Percentiles rank a stretch among this genome's conserved stretches.
These are phyloP conservation scores for Benincasa hispida DNA, from an alignment of 306 rosid species.

Conservation along the genomic window DNA sequence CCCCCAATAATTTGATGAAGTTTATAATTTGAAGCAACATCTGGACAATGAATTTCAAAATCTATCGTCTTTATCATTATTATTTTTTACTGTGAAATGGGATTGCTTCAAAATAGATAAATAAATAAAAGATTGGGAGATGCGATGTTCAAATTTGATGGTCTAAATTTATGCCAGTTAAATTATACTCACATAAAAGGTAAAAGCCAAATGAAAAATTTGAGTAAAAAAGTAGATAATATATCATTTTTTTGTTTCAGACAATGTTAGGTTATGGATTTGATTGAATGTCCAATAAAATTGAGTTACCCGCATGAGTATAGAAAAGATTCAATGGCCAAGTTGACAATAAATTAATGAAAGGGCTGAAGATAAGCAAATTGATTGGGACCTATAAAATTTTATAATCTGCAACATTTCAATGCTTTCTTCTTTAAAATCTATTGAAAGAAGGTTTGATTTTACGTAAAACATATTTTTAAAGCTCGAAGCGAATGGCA, in stretches of 20 bases:
- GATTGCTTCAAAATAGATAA: too few relatives aligned
- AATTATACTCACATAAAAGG: too few relatives aligned
- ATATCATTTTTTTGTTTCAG: too few relatives aligned
- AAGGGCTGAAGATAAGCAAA: neutral
- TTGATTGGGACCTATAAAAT: neutral
- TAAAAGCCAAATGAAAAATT: too few relatives aligned
- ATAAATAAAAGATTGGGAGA: too few relatives aligned
- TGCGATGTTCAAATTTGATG: too few relatives aligned
- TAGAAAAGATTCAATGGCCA: neutral
- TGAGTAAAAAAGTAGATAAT: too few relatives aligned
- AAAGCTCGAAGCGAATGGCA: slow-evolving; percentile 36
- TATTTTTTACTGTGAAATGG: too few relatives aligned
- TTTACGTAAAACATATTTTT: neutral
- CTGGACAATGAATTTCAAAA: too few relatives aligned
- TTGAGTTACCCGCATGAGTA: neutral
- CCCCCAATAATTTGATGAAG: neutral
- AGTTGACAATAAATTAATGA: neutral
- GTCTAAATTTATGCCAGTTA: too few relatives aligned
- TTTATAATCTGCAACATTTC: neutral
- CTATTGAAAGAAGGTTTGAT: neutral
- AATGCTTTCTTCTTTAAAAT: neutral
- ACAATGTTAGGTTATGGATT: neutral
- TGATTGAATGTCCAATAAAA: neutral
- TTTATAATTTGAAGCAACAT: neutral
- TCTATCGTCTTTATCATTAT: too few relatives aligned